Percentiles rank a stretch among this genome's conserved stretches.
phyloP scores from a whole-genome alignment of 2,329 filamentous ascomycete species.

The Fusarium algeriense region DNA sequence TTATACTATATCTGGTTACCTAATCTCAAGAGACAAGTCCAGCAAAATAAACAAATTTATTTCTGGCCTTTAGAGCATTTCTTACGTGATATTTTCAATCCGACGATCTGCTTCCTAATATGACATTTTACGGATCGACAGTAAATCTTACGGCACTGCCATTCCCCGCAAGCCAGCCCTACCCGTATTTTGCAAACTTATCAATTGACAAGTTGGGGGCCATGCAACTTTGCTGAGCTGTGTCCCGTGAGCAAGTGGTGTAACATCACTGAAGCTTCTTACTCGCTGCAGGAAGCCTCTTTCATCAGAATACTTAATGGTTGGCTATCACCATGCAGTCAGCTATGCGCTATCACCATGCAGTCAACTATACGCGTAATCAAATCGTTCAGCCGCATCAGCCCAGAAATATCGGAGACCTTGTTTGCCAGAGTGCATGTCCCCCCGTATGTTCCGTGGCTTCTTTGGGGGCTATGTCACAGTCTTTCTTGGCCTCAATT shows the following conservation, averaged over 20 bases:
- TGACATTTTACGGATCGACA: too few species aligned
- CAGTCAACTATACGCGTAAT: background rate
- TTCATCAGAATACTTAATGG: background rate
- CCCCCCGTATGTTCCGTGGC: background rate
- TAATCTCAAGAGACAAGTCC: background rate
- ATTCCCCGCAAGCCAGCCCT: background rate
- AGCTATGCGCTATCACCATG: background rate
- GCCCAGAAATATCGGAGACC: background rate
- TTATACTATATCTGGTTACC: background rate
- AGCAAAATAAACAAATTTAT: background rate
- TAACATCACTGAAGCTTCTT: background rate
- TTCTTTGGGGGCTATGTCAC: background rate
- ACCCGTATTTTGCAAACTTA: background rate
- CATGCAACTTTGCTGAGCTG: background rate
- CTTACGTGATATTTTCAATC: fast-evolving
- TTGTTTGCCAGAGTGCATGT: background rate
- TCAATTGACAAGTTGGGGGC: background rate
- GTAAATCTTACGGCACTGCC: background rate
- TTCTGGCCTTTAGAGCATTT: background rate
- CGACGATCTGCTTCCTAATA: fast-evolving
- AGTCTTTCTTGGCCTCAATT: background rate
- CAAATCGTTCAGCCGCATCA: background rate
- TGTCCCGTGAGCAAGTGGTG: background rate
- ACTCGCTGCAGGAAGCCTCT: background rate
- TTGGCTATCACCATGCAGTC: background rate